Conservation (phyloP, 805 yeast species). For the Suhomyces sp. region DNA sequence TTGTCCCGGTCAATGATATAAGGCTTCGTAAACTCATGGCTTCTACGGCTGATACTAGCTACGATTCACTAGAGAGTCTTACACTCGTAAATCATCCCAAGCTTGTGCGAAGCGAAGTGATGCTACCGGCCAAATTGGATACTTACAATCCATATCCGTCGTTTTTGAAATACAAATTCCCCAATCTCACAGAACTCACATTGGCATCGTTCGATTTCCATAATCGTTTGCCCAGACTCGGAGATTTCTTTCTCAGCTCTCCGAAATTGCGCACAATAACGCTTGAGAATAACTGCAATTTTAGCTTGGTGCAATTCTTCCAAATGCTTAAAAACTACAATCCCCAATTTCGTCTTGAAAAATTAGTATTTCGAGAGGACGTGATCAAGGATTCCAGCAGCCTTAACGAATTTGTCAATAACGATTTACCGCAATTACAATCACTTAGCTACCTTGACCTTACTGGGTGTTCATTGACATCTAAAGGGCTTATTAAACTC, state of each 20-base stretch:
- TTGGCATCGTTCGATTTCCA: conserved; percentile 33
- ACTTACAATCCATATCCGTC: conserved; percentile 26
- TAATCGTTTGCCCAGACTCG: conserved; percentile 24
- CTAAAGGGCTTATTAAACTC: conserved; percentile 12
- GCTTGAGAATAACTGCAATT: conserved; percentile 33
- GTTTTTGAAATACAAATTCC: conserved; percentile 19
- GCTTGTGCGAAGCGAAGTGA: conserved; percentile 13
- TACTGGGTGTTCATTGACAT: conserved; percentile 14
- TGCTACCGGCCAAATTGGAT: conserved; percentile 9
- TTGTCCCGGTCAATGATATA: conserved; percentile 17
- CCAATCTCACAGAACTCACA: conserved; percentile 23
- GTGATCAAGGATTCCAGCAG: conserved; percentile 17
- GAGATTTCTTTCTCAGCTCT: conserved; percentile 22
- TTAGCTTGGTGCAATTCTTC: conserved; percentile 27
- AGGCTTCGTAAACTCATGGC: conserved; percentile 9
- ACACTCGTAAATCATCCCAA: conserved; percentile 27
- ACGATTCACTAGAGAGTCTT: conserved; percentile 16
- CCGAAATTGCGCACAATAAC: conserved; percentile 19
- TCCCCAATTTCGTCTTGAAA: conserved; percentile 24
- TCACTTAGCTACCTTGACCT: conserved; percentile 28
- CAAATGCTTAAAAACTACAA: conserved; percentile 26
- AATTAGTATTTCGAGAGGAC: conserved; percentile 31
- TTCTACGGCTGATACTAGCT: background rate
- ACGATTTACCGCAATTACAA: conserved; percentile 23
- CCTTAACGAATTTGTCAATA: conserved; percentile 23